Percentiles rank a stretch among this genome's conserved stretches.
Evolutionary conservation across 257 asterid species (phyloP).

Genomic region (Coffea eugenioides): DNA sequence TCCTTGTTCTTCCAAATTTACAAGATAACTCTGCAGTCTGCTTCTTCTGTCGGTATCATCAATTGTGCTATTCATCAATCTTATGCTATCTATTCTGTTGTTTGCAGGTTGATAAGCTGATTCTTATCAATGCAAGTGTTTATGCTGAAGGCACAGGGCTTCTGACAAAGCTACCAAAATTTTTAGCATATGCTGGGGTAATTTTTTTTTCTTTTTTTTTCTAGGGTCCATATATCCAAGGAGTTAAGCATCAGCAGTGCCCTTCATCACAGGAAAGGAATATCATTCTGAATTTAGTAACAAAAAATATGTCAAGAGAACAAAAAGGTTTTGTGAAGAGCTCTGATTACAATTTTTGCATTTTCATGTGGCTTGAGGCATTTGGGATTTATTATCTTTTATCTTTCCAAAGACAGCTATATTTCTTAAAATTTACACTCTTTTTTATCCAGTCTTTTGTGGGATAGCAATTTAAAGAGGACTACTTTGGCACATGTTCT

Average conservation of each 20-base stretch:
- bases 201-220: too few relatives aligned
- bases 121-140: slow-evolving; percentile 65
- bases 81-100: slow-evolving; percentile 12
- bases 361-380: neutral
- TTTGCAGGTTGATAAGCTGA: slow-evolving; percentile 63
- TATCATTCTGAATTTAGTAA: neutral
- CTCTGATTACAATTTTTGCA: neutral
- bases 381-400: neutral
- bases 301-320: too few relatives aligned
- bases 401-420: too few relatives aligned
- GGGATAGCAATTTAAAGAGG: too few relatives aligned
- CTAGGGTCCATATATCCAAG: neutral
- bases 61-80: neutral
- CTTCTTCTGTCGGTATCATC: neutral
- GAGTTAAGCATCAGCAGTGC: neutral
- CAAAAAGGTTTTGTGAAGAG: neutral
- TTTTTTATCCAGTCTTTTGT: too few relatives aligned
- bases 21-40: neutral
- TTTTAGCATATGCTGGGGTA: slow-evolving; percentile 67
- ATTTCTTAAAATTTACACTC: too few relatives aligned
- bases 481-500: too few relatives aligned
- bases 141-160: slow-evolving; percentile 55
- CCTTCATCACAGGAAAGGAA: neutral
- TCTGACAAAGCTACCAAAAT: slow-evolving; percentile 46
- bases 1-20: neutral